A percentile compares a stretch with the other conserved stretches of the same genome.
phyloP scores from a whole-genome alignment of 2,329 filamentous ascomycete genomes.

The Leptographium lundbergii region DNA sequence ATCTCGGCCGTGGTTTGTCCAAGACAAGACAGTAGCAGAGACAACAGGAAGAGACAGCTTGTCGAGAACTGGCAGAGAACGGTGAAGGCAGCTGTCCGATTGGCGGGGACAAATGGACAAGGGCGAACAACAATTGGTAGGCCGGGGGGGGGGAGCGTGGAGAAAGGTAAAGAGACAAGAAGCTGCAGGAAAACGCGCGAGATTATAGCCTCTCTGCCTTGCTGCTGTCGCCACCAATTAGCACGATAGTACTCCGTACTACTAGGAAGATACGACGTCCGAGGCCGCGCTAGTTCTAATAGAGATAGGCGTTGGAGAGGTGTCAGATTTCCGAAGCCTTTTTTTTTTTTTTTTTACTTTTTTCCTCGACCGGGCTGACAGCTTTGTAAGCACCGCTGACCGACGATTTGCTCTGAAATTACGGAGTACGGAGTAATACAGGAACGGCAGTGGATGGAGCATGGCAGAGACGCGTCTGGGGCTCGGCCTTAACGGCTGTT shows the following conservation, averaged over 20 bases:
- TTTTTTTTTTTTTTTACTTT: not conserved
- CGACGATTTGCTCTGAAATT: not conserved
- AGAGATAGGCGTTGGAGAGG: not conserved
- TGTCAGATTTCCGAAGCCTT: not conserved
- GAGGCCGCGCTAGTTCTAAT: not conserved
- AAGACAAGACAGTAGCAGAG: not conserved
- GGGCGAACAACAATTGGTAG: not conserved
- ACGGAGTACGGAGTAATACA: too few species aligned
- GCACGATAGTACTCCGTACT: too few species aligned
- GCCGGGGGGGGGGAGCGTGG: not conserved
- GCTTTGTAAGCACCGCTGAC: not conserved
- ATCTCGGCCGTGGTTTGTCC: not conserved
- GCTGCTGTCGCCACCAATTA: not conserved
- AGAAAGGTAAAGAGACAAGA: not conserved
- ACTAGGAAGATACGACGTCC: not conserved
- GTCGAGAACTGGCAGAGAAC: not conserved
- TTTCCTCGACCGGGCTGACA: not conserved
- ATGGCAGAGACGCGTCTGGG: not conserved
- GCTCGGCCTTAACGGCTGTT: too few species aligned
- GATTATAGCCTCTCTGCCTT: not conserved
- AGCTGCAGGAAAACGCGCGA: not conserved
- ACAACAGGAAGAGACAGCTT: not conserved
- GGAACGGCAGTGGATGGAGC: not conserved
- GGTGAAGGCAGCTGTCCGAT: not conserved
- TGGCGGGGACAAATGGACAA: not conserved